These are phyloP conservation scores for Dryadomyces quercivorus DNA, from an alignment of 2,329 filamentous ascomycete genomes.

Conservation along the genomic window DNA sequence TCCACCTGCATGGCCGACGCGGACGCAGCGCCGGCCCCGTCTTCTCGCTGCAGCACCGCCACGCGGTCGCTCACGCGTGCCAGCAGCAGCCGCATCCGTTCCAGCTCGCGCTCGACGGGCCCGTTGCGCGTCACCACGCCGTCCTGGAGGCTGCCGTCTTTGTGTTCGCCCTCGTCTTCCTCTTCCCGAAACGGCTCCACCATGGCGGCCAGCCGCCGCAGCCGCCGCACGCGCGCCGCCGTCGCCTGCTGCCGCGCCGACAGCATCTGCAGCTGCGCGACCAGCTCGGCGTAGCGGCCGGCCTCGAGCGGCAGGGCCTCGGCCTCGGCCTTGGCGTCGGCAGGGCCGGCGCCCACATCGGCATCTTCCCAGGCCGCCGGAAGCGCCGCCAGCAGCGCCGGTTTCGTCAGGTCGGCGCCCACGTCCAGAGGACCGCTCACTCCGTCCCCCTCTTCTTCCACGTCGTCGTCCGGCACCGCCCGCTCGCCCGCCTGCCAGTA, in stretches of 20 bases:
- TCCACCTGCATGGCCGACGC: constrained; percentile 15
- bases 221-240: constrained; percentile 26
- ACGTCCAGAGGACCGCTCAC: neutral
- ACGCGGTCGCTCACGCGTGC: constrained; percentile 45
- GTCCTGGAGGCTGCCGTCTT: constrained; percentile 33
- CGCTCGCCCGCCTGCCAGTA: constrained; percentile 40
- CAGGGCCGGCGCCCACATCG: constrained; percentile 21
- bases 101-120: constrained; percentile 52
- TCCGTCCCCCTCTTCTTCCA: constrained; percentile 17
- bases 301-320: constrained; percentile 32
- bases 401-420: constrained; percentile 21
- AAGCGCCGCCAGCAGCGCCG: constrained; percentile 31
- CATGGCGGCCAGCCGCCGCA: constrained; percentile 35
- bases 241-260: constrained; percentile 28
- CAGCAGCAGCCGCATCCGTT: constrained; percentile 52
- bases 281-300: constrained; percentile 37
- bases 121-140: constrained; percentile 56
- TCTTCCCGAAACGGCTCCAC: constrained; percentile 33
- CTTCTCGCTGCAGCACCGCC: constrained; percentile 18
- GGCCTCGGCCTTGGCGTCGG: constrained; percentile 22
- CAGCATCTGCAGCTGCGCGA: constrained; percentile 36
- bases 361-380: constrained; percentile 32
- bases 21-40: neutral
- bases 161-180: neutral
- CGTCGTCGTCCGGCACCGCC: constrained; percentile 13